phyloP scores from a whole-genome alignment of 2,329 filamentous ascomycete genomes.

The Erysiphe pulchra region DNA sequence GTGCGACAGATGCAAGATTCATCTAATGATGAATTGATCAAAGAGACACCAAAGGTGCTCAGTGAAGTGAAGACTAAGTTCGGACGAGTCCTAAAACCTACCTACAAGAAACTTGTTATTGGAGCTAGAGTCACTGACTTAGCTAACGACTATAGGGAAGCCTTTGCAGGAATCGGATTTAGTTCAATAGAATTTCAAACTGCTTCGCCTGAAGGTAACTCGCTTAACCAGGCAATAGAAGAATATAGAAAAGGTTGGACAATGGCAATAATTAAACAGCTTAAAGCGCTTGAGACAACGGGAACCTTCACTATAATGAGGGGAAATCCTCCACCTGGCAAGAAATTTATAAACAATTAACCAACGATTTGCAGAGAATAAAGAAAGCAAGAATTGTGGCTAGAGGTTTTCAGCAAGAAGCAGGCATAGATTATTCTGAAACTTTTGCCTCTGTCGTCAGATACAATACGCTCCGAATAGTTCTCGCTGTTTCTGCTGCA shows the following conservation, averaged over 20 bases:
- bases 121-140: background rate
- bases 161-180: background rate
- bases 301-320: background rate
- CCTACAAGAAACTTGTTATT: too few species aligned
- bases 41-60: background rate
- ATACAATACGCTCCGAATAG: background rate
- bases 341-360: background rate
- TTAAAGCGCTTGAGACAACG: background rate
- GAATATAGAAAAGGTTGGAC: background rate
- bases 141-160: background rate
- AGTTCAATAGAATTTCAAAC: background rate
- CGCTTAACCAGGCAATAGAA: background rate
- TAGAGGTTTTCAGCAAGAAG: background rate
- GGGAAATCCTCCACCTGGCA: background rate
- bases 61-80: too few species aligned
- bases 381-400: background rate
- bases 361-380: background rate
- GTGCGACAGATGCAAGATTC: background rate
- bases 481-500: background rate
- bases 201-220: background rate
- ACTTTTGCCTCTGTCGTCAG: background rate
- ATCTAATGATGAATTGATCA: background rate
- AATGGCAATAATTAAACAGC: background rate
- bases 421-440: background rate
- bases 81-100: too few species aligned